Percentiles rank a stretch among this genome's conserved stretches.
phyloP scores from a whole-genome alignment of 139 green algal genomes.

The Micractinium sp. region DNA sequence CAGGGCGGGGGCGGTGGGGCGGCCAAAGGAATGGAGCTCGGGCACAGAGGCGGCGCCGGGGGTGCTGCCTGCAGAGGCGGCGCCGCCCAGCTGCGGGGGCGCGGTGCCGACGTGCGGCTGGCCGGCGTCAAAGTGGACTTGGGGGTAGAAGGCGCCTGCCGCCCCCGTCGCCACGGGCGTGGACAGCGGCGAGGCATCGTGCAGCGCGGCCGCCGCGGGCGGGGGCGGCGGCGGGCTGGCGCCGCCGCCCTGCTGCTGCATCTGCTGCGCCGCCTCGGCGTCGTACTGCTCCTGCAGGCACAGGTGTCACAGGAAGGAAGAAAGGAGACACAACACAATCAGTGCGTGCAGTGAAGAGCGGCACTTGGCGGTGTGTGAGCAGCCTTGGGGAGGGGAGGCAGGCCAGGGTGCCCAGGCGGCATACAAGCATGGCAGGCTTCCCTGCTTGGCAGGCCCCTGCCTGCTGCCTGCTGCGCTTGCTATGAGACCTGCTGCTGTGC shows the following conservation, averaged over 20 bases:
- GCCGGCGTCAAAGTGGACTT: too few relatives aligned
- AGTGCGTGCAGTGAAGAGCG: too few relatives aligned
- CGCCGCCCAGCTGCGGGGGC: background rate
- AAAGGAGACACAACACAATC: background rate
- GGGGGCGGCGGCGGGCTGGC: too few relatives aligned
- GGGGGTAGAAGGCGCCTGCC: background rate
- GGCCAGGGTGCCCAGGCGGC: background rate
- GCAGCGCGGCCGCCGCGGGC: background rate
- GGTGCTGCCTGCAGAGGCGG: background rate
- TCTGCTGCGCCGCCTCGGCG: constrained; percentile 13
- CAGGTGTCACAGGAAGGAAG: background rate
- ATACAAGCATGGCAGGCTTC: too few relatives aligned
- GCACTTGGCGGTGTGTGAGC: too few relatives aligned
- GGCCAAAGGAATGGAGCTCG: background rate
- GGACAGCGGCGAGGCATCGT: background rate
- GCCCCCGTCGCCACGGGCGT: background rate
- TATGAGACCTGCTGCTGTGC: too few relatives aligned
- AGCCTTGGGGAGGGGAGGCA: background rate
- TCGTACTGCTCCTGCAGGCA: constrained; percentile 27
- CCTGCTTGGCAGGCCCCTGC: background rate
- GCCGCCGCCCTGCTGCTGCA: background rate
- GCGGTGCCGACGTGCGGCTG: too few relatives aligned
- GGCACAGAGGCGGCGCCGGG: too few relatives aligned
- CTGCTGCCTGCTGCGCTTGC: too few relatives aligned
- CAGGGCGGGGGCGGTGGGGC: constrained; percentile 3